phyloP scores from a whole-genome alignment of 768 basidiomycete species.

The Mycena polygramma region DNA sequence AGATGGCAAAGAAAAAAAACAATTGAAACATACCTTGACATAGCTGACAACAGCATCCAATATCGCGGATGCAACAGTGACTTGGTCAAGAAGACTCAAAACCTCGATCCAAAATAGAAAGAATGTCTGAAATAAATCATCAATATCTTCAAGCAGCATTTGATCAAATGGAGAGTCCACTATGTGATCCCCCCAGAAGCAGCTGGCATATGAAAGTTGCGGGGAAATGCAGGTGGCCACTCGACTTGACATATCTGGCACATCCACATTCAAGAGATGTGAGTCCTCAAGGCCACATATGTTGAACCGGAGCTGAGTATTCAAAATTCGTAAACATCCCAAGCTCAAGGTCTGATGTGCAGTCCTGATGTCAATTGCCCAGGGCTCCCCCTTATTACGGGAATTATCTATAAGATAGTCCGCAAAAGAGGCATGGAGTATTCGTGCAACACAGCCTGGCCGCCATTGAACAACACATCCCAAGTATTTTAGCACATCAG shows the following conservation, averaged over 20 bases:
- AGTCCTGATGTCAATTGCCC: no score
- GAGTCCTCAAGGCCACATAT: not conserved
- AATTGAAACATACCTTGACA: not conserved
- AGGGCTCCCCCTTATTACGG: no score
- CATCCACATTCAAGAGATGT: not conserved
- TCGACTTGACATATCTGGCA: not conserved
- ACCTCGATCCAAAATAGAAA: slow-evolving; percentile 22
- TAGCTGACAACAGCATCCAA: no score
- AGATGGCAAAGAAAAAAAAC: no score
- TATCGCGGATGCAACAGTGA: not conserved
- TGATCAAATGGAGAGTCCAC: no score
- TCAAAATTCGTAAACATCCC: not conserved
- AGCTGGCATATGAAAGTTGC: slow-evolving; percentile 9
- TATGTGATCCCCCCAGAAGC: slow-evolving; percentile 1
- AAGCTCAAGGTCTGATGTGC: no score
- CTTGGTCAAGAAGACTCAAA: not conserved
- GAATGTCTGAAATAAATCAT: not conserved
- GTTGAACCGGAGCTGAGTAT: not conserved
- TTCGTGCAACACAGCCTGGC: no score
- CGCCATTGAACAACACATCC: no score
- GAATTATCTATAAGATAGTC: no score
- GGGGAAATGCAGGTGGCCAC: not conserved
- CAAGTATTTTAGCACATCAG: no score
- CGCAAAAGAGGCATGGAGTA: no score
- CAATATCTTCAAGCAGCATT: not conserved